phyloP scores from a whole-genome alignment of 306 rosid species.

The Rosa rugosa region DNA sequence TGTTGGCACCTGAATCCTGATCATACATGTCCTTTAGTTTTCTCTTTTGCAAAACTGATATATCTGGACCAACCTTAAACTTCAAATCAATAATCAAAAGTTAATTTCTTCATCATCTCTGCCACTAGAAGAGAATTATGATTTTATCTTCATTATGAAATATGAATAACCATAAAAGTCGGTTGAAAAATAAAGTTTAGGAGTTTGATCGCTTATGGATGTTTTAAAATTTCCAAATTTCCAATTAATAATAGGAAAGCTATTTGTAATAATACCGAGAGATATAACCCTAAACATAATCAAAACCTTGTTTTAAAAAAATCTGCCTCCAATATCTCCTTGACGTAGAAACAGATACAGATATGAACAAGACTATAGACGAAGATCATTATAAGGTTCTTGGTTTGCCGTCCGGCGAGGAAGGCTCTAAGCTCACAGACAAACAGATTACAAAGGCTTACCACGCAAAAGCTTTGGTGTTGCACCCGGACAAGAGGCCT shows the following conservation, averaged over 20 bases:
- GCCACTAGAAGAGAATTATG: background rate
- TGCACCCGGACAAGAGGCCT: constrained; percentile 81
- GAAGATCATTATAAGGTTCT: constrained; percentile 69
- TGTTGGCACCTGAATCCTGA: no score
- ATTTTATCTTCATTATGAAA: background rate
- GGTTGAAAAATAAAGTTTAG: background rate
- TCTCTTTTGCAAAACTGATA: no score
- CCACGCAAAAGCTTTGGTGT: constrained; percentile 66
- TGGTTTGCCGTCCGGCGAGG: constrained; percentile 76
- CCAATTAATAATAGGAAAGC: background rate
- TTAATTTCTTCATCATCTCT: background rate
- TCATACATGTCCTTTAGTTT: no score
- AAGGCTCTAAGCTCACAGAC: constrained; percentile 66
- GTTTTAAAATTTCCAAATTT: no score
- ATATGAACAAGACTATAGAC: constrained; percentile 25
- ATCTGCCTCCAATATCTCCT: background rate
- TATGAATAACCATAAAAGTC: no score
- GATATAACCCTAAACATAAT: no score
- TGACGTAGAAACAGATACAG: constrained; percentile 16
- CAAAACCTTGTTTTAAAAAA: no score
- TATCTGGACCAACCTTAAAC: background rate
- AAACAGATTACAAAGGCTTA: constrained; percentile 74
- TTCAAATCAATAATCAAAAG: background rate
- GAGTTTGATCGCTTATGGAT: no score
- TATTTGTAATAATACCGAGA: no score